Evolutionary conservation across 495 filamentous ascomycete genomes (phyloP).

Genomic region (Penicillium flavigenum): DNA sequence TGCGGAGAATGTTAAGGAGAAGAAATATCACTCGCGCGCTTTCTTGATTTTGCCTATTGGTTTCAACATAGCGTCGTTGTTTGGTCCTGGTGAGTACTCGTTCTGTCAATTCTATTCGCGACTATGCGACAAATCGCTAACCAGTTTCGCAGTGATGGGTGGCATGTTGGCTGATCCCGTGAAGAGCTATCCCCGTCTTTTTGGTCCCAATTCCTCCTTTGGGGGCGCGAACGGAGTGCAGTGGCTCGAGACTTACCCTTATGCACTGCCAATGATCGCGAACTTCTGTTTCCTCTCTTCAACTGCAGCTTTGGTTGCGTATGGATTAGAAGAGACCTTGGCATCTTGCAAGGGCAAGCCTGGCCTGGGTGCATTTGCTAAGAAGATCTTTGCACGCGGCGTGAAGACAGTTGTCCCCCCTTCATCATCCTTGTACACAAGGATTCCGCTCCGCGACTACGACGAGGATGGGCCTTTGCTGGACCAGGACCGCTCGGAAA

Average conservation of each 20-base stretch:
- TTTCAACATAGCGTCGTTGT: conserved; percentile 76
- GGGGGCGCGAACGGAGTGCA: conserved; percentile 54
- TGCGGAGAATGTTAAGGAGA: conserved; percentile 73
- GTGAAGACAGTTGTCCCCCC: conserved; percentile 31
- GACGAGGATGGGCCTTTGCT: conserved; percentile 41
- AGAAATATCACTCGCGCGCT: conserved; percentile 64
- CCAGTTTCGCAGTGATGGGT: conserved; percentile 53
- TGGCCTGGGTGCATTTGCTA: conserved; percentile 36
- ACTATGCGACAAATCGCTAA: not conserved
- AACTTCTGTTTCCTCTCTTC: conserved; percentile 66
- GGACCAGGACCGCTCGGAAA: conserved; percentile 30
- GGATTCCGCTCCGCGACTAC: conserved; percentile 39
- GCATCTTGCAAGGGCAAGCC: conserved; percentile 48
- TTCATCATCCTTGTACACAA: conserved; percentile 39
- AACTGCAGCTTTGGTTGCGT: conserved; percentile 51
- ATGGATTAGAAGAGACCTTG: conserved; percentile 66
- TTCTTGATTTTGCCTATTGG: conserved; percentile 71
- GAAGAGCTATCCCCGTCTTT: conserved; percentile 62
- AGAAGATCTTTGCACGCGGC: conserved; percentile 34
- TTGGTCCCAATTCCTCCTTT: conserved; percentile 56
- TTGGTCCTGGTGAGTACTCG: conserved; percentile 58
- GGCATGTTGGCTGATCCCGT: conserved; percentile 75
- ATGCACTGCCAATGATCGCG: conserved; percentile 72
- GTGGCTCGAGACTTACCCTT: conserved; percentile 70
- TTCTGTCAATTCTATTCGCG: not conserved